phyloP scores from a whole-genome alignment of 2,329 filamentous ascomycete genomes.

The Beauveria australis region DNA sequence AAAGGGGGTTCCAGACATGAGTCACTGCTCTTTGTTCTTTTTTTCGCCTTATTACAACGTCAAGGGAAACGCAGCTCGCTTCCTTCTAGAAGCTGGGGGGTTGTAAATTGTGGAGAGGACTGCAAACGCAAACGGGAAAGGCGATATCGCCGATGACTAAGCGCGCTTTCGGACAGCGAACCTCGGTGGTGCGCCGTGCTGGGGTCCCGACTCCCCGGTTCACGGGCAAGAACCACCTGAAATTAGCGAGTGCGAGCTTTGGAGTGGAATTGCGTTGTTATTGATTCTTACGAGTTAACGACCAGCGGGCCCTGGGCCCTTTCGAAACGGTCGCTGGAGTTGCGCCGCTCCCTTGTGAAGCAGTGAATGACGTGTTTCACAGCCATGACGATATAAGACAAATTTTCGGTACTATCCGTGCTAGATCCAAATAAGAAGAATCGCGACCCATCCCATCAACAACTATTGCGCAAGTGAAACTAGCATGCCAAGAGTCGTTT shows the following conservation, averaged over 20 bases:
- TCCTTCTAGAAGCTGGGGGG: not conserved
- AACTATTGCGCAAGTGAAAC: not conserved
- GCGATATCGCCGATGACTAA: constrained; percentile 4
- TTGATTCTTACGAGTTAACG: not conserved
- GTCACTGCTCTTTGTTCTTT: not conserved
- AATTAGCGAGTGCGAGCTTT: not conserved
- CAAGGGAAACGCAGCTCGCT: not conserved
- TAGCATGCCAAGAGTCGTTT: not conserved
- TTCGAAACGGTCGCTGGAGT: not conserved
- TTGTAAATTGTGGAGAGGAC: not conserved
- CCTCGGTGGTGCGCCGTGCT: not conserved
- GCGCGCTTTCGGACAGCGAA: not conserved
- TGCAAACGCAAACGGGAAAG: no score
- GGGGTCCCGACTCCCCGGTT: no score
- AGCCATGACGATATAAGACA: not conserved
- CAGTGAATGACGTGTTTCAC: not conserved
- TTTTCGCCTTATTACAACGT: not conserved
- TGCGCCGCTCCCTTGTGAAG: not conserved
- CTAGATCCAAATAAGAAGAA: not conserved
- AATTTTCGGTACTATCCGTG: not conserved
- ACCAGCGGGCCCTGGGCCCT: no score
- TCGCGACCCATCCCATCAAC: not conserved
- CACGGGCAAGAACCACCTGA: not conserved
- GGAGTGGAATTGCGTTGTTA: not conserved
- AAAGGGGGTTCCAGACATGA: not conserved